Evolutionary conservation across 306 rosid species (phyloP).

Genomic region (Quercus variabilis): DNA sequence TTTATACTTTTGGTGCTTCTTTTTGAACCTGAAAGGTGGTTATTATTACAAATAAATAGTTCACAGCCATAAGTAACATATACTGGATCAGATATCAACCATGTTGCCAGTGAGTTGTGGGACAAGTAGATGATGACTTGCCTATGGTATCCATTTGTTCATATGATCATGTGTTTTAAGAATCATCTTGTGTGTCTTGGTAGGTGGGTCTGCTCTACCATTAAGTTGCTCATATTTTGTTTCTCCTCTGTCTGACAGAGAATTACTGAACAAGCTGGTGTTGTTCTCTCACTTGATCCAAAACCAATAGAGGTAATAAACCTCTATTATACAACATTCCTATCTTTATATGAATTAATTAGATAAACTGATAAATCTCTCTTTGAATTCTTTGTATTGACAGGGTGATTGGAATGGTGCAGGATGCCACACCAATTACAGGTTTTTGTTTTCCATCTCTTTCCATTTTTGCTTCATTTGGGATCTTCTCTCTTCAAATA

Average conservation of each 20-base stretch:
- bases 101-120: neutral
- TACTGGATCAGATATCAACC: neutral
- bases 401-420: constrained; percentile 99
- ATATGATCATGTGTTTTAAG: neutral
- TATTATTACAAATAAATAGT: neutral
- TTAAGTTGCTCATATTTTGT: neutral
- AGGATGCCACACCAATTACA: constrained; percentile 96
- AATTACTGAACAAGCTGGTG: constrained; percentile 98
- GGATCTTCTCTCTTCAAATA: neutral
- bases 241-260: constrained; percentile 53
- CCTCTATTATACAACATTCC: neutral
- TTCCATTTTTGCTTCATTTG: neutral
- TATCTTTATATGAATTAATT: neutral
- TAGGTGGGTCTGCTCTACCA: neutral
- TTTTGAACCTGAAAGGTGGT: neutral
- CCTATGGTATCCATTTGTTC: neutral
- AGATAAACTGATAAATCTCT: constrained; percentile 13
- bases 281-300: constrained; percentile 92
- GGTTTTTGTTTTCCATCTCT: constrained; percentile 39
- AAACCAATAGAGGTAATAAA: constrained; percentile 86
- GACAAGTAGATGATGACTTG: constrained; percentile 2
- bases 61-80: neutral
- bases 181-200: neutral
- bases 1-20: neutral
- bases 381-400: constrained; percentile 14